These are phyloP conservation scores for Agrocybe pediades DNA, from an alignment of 768 basidiomycete genomes.

Conservation along the genomic window DNA sequence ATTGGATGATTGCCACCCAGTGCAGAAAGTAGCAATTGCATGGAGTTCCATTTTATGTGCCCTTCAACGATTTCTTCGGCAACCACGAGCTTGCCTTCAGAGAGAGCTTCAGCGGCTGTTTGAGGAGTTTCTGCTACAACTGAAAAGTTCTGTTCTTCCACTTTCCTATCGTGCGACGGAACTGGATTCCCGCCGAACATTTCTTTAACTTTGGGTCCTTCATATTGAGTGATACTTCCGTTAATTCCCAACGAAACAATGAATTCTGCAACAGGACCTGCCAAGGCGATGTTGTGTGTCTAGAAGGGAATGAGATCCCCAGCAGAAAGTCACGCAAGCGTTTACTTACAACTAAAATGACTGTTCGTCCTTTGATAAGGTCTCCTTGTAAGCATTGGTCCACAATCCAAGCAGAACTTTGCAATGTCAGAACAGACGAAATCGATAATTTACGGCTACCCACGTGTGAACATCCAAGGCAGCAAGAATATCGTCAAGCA, in stretches of 20 bases:
- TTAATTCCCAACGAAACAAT: conserved; percentile 56
- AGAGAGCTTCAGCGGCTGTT: conserved; percentile 20
- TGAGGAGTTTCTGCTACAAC: too few relatives aligned
- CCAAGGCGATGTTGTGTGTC: conserved; percentile 54
- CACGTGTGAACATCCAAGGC: conserved; percentile 50
- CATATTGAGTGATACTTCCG: conserved; percentile 54
- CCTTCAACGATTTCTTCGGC: conserved; percentile 59
- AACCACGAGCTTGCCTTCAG: conserved; percentile 41
- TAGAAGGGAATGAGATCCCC: conserved; percentile 8
- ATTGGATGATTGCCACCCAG: conserved; percentile 36
- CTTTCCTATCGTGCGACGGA: too few relatives aligned
- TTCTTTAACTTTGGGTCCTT: conserved; percentile 38
- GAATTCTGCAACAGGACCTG: conserved; percentile 53
- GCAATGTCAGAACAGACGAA: conserved; percentile 26
- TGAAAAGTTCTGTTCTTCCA: too few relatives aligned
- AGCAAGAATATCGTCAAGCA: conserved; percentile 77
- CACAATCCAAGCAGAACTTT: conserved; percentile 82
- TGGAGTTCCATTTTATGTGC: conserved; percentile 22
- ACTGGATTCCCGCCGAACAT: conserved; percentile 17
- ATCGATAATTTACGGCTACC: not conserved
- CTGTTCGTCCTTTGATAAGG: conserved; percentile 73
- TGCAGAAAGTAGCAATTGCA: conserved; percentile 36
- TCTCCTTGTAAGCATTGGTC: conserved; percentile 78
- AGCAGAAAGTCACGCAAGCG: not conserved
- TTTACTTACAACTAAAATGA: conserved; percentile 69